Percentiles rank a stretch among this genome's conserved stretches.
Evolutionary conservation across 768 basidiomycete species (phyloP).

Genomic region (Boletus rex-veris): DNA sequence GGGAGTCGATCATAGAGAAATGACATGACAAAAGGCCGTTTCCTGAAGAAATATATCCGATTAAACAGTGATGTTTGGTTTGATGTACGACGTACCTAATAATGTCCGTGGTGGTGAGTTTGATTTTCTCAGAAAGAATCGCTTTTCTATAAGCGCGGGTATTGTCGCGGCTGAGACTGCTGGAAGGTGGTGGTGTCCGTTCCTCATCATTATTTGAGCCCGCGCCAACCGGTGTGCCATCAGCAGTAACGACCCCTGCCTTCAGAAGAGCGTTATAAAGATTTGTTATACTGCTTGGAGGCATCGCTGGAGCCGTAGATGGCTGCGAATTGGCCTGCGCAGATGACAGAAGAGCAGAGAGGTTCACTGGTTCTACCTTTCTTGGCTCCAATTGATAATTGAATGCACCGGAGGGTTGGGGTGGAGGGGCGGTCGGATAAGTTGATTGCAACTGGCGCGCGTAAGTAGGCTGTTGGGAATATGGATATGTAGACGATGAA

Average conservation of each 20-base stretch:
- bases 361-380: conserved; percentile 32
- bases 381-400: conserved; percentile 23
- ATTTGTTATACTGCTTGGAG: conserved; percentile 45
- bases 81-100: conserved; percentile 48
- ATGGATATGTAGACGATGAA: conserved; percentile 26
- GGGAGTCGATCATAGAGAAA: conserved; percentile 74
- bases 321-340: conserved; percentile 23
- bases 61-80: not conserved
- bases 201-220: conserved; percentile 32
- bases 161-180: conserved; percentile 43
- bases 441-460: conserved; percentile 26
- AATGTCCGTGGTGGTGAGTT: conserved; percentile 66
- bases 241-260: conserved; percentile 70
- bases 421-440: conserved; percentile 31
- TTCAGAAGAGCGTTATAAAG: conserved; percentile 69
- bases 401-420: conserved; percentile 29
- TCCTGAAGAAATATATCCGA: conserved; percentile 28
- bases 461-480: conserved; percentile 33
- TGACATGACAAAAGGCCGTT: conserved; percentile 55
- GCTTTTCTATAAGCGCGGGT: conserved; percentile 56
- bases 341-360: conserved; percentile 29
- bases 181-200: conserved; percentile 32
- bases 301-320: conserved; percentile 20
- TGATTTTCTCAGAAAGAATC: conserved; percentile 58
- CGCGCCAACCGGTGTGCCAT: conserved; percentile 49